Evolutionary conservation across 176 grass and related monocot genomes (phyloP).

Genomic region (Puya raimondii): DNA sequence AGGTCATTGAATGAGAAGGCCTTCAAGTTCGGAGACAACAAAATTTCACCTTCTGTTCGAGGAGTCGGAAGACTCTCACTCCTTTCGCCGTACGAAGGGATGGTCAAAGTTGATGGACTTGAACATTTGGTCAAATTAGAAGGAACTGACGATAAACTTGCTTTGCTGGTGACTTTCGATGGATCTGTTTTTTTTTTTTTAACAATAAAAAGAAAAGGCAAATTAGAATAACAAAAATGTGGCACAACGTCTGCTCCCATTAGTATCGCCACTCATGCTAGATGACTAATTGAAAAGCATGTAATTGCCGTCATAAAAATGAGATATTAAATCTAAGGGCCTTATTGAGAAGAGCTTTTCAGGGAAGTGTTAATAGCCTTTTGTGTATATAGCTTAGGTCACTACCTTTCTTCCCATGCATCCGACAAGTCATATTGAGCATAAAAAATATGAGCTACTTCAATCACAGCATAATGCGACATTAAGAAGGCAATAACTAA

Average conservation of each 20-base stretch:
- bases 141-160: constrained; percentile 45
- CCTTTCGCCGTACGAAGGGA: constrained; percentile 47
- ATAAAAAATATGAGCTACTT: too few species aligned
- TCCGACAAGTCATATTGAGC: too few species aligned
- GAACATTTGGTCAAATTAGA: constrained; percentile 32
- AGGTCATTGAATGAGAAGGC: constrained; percentile 62
- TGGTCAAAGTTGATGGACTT: constrained; percentile 47
- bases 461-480: too few species aligned
- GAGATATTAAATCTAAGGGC: not conserved
- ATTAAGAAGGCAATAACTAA: too few species aligned
- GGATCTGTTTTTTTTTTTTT: constrained; percentile 20
- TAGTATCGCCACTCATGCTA: too few species aligned
- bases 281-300: too few species aligned
- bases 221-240: not conserved
- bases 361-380: too few species aligned
- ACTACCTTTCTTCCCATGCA: too few species aligned
- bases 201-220: not conserved
- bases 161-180: constrained; percentile 61
- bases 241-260: too few species aligned
- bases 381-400: too few species aligned
- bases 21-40: constrained; percentile 78
- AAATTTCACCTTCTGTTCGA: constrained; percentile 69
- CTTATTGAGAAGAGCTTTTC: too few species aligned
- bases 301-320: not conserved
- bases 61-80: constrained; percentile 35